Evolutionary conservation across 768 basidiomycete species (phyloP).

Genomic region (Porpolomopsis calyptriformis): DNA sequence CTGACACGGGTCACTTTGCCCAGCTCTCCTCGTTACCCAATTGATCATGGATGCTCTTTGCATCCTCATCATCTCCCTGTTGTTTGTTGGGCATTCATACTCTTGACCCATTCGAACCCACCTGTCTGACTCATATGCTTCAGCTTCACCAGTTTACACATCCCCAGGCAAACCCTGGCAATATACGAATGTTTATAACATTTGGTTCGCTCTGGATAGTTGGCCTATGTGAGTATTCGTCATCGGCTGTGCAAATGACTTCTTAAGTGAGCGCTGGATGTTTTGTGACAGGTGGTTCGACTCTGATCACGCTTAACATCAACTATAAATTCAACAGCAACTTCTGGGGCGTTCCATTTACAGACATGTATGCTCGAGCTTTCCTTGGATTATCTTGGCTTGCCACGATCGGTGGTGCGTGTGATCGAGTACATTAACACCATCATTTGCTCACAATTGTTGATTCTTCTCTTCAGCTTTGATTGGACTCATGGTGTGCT

Average conservation of each 20-base stretch:
- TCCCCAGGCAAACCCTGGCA: constrained; percentile 4
- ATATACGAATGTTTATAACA: constrained; percentile 9
- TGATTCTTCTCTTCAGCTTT: constrained; percentile 10
- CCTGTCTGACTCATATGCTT: background rate
- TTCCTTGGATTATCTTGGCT: constrained; percentile 22
- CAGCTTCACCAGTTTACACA: background rate
- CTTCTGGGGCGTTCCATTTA: constrained; percentile 14
- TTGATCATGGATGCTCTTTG: background rate
- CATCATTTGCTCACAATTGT: constrained; percentile 5
- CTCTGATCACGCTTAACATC: constrained; percentile 19
- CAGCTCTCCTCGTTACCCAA: background rate
- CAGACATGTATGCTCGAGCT: constrained; percentile 15
- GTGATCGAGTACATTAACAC: background rate
- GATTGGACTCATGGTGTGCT: constrained; percentile 10
- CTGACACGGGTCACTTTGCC: background rate
- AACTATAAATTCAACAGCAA: constrained; percentile 20
- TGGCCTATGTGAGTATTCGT: constrained; percentile 9
- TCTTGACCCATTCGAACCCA: background rate
- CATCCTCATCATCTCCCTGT: background rate
- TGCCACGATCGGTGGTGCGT: constrained; percentile 19
- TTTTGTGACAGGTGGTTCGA: constrained; percentile 10
- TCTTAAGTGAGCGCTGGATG: background rate
- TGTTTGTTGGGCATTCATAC: background rate
- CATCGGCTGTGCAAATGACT: background rate
- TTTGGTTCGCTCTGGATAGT: constrained; percentile 8